These are phyloP conservation scores for Zychaea mexicana DNA, from an alignment of 371 early-diverging fungal genomes.

Conservation along the genomic window DNA sequence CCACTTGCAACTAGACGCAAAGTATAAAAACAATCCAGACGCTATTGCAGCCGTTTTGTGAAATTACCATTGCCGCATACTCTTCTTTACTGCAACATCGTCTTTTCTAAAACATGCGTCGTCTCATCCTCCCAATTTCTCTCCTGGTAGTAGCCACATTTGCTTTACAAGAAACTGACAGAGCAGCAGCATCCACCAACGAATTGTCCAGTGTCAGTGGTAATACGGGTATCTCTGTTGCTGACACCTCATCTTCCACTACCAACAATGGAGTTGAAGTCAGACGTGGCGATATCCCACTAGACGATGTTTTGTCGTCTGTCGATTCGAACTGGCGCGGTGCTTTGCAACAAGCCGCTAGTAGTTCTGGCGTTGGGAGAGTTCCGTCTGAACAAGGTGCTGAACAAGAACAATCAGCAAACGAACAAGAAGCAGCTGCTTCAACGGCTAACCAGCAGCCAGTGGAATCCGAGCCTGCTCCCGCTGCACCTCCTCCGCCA, in stretches of 20 bases:
- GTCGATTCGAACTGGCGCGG: not conserved
- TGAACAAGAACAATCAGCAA: not conserved
- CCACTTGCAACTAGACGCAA: no score
- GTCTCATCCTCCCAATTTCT: not conserved
- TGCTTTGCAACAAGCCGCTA: not conserved
- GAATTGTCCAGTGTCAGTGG: not conserved
- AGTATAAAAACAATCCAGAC: no score
- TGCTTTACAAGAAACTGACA: not conserved
- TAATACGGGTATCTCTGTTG: not conserved
- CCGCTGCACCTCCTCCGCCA: not conserved
- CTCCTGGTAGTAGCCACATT: not conserved
- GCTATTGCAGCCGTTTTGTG: no score
- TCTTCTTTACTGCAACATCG: no score
- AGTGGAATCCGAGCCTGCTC: not conserved
- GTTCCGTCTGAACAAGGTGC: not conserved
- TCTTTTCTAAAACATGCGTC: not conserved
- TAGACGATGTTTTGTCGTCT: not conserved
- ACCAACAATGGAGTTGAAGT: not conserved
- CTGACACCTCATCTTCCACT: not conserved
- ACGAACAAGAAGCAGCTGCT: no score
- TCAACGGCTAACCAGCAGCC: not conserved
- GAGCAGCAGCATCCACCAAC: no score
- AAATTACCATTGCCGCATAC: no score
- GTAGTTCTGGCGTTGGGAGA: not conserved
- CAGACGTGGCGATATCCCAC: not conserved